These are phyloP conservation scores for Saccharomycopsis amapae DNA, from an alignment of 805 yeast genomes.

Conservation along the genomic window DNA sequence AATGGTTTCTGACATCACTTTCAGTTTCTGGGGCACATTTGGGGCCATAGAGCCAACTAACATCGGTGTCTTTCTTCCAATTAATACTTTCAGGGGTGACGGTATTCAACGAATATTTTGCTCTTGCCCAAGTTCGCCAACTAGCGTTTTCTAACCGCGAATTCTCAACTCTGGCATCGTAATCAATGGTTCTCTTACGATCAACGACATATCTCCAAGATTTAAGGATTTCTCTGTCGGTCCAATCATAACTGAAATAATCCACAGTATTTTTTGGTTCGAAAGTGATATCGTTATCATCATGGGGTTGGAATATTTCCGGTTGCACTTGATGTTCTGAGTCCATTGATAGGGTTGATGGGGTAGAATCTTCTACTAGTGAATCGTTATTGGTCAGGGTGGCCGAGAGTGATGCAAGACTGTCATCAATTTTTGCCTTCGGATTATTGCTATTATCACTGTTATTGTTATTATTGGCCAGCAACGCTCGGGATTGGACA, in stretches of 20 bases:
- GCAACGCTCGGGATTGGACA: not conserved
- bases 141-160: conserved; percentile 69
- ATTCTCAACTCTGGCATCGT: conserved; percentile 40
- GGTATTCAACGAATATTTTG: conserved; percentile 57
- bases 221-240: conserved; percentile 83
- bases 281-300: conserved; percentile 70
- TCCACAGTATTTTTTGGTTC: conserved; percentile 92
- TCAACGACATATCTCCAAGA: conserved; percentile 90
- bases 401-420: no score
- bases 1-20: conserved; percentile 19
- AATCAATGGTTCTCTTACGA: conserved; percentile 29
- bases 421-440: no score
- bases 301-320: conserved; percentile 49
- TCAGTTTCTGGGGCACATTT: conserved; percentile 22
- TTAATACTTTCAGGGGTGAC: conserved; percentile 87
- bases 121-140: conserved; percentile 95
- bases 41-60: conserved; percentile 98
- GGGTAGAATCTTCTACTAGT: no score
- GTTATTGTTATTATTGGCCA: not conserved
- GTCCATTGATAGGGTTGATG: conserved; percentile 11
- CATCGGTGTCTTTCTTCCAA: conserved; percentile 96
- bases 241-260: conserved; percentile 93
- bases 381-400: no score
- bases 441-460: not conserved
- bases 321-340: conserved; percentile 22